Evolutionary conservation across 495 filamentous ascomycete species (phyloP).

Genomic region (Xeromyces bisporus): DNA sequence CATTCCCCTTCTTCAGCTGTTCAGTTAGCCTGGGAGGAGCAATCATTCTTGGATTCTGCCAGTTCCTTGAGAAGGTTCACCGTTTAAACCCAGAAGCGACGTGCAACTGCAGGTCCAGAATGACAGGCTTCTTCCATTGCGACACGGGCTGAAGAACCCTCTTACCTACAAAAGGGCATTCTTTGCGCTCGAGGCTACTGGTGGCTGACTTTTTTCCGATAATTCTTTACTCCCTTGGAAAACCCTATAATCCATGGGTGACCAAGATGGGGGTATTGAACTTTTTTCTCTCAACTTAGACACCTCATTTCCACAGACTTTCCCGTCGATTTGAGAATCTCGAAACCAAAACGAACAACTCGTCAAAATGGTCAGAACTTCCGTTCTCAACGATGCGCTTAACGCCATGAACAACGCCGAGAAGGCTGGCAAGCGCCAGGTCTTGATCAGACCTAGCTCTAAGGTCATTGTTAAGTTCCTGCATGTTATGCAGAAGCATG

Average conservation of each 20-base stretch:
- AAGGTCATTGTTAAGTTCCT: conserved; percentile 99
- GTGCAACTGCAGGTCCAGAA: conserved; percentile 6
- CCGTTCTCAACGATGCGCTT: conserved; percentile 96
- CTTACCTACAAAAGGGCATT: conserved; percentile 58
- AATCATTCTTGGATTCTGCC: conserved; percentile 16
- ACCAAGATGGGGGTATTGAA: too few species aligned
- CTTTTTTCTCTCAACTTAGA: conserved; percentile 45
- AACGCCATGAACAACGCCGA: conserved; percentile 99
- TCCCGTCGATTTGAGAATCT: conserved; percentile 75
- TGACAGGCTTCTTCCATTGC: conserved; percentile 64
- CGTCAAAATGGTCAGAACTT: conserved; percentile 94
- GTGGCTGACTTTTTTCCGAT: conserved; percentile 51
- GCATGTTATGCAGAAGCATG: conserved; percentile 95
- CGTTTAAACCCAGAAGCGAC: neutral
- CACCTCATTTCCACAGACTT: conserved; percentile 50
- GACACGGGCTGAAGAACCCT: conserved; percentile 90
- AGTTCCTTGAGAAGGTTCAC: too few species aligned
- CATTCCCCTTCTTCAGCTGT: conserved; percentile 18
- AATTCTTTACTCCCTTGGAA: too few species aligned
- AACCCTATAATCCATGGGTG: too few species aligned
- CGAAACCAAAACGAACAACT: conserved; percentile 35
- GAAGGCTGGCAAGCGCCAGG: conserved; percentile 96
- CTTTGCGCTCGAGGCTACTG: conserved; percentile 76
- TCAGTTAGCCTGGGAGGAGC: conserved; percentile 33
- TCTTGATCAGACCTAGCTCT: conserved; percentile 85